phyloP scores from a whole-genome alignment of 768 basidiomycete species.

The Gloeopeniophorella convolvens region DNA sequence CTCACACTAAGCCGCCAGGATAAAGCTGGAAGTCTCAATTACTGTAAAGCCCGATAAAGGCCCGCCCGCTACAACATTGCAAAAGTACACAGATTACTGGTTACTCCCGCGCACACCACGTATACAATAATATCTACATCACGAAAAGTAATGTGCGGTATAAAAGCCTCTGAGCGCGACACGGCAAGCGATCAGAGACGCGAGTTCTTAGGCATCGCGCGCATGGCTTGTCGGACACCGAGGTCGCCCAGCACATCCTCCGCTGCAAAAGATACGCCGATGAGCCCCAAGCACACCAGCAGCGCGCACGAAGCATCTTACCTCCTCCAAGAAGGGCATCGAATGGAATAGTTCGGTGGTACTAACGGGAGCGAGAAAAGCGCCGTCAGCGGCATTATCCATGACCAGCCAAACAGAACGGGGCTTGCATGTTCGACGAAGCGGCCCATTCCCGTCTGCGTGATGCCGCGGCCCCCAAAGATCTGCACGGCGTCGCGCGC shows the following conservation, averaged over 20 bases:
- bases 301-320: too few relatives aligned
- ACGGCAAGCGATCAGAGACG: slow-evolving; percentile 47
- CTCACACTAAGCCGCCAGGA: too few relatives aligned
- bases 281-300: too few relatives aligned
- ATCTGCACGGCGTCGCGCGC: slow-evolving; percentile 79
- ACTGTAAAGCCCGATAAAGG: too few relatives aligned
- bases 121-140: too few relatives aligned
- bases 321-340: slow-evolving; percentile 68
- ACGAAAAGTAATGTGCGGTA: too few relatives aligned
- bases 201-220: slow-evolving; percentile 63
- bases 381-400: background rate
- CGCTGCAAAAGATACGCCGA: too few relatives aligned
- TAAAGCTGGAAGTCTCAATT: too few relatives aligned
- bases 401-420: background rate
- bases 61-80: too few relatives aligned
- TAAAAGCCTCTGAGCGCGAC: too few relatives aligned
- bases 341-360: slow-evolving; percentile 60
- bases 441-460: slow-evolving; percentile 78
- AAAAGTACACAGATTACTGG: too few relatives aligned
- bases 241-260: slow-evolving; percentile 74
- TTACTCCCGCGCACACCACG: too few relatives aligned
- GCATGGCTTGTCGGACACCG: slow-evolving; percentile 75
- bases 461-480: slow-evolving; percentile 82
- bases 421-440: slow-evolving; percentile 61
- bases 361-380: slow-evolving; percentile 31